Base-by-base conservation (phyloP, 2,329 filamentous ascomycete species). In the Fusarium succisae region DNA sequence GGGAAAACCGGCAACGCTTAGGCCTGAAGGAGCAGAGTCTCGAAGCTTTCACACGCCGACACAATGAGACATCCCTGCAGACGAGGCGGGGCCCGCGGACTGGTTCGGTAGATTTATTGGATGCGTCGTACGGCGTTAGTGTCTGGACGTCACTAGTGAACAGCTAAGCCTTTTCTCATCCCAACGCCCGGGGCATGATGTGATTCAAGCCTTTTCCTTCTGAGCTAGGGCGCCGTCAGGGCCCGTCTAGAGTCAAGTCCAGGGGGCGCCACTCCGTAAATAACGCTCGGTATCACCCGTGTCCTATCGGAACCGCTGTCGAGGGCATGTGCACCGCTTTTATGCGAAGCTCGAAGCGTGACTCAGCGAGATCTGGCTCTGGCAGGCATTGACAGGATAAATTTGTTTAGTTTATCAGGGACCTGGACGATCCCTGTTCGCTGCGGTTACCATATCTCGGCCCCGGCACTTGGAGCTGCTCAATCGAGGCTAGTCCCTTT, bases 1-100 rank as follows among this genome's bases (percentile, higher is more conserved):
- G 56, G 56, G 41, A 58, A 39, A 58, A 51, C 43, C 56, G 56
- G 56, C 56, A 58, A 56, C 30, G 41, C 28, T 58, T 58, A 50
- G 44, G 32, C 56, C 43, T 26, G 55, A 58, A 58, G 24, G n/a
- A 50, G 43, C 24, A 50, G 41, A 58, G 32, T 35, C 43, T 37
- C 53, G 41, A 55, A 55, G 51, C 51, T 41, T 28, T 39, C 24
- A 28, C 35, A 6, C 24, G 28, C 6, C 8, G 20, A 55, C 2
- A 10, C 20, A 55, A 18, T n/a, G 14, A 28, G 11, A 18, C 2
- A 55, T n/a, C 51, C 51, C 51, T 55, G 51, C 20, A 41, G 6
- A 1, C 12, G n/a, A n/a, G 20, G 44, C 32, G 56, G 56, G 43
- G 41, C 56, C 32, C 20, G n/a, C 30, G 18, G 41, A 15, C 32